Percentiles rank a stretch among this genome's conserved stretches.
Conservation (phyloP, 2,329 filamentous ascomycete species). For the Fusarium fracticaudum region DNA sequence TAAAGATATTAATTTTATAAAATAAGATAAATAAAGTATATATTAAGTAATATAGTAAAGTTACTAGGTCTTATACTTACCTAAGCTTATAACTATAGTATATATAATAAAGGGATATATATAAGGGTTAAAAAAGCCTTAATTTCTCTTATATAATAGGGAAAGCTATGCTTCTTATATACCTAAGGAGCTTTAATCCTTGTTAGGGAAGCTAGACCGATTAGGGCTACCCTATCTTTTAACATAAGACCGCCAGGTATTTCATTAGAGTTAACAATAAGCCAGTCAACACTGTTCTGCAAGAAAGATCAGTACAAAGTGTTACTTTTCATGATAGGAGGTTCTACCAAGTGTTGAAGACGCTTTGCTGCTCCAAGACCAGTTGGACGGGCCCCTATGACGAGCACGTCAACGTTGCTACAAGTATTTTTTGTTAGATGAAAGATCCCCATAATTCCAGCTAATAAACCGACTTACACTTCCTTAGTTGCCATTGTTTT, state of each 20-base stretch:
- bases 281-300: conserved; percentile 90
- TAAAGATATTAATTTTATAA: too few species aligned
- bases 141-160: too few species aligned
- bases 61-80: too few species aligned
- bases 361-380: conserved; percentile 98
- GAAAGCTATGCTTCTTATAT: too few species aligned
- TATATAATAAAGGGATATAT: too few species aligned
- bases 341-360: conserved; percentile 87
- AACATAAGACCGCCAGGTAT: conserved; percentile 95
- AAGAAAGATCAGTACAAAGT: conserved; percentile 31
- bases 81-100: too few species aligned
- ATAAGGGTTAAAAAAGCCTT: too few species aligned
- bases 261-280: conserved; percentile 92
- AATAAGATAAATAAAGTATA: too few species aligned
- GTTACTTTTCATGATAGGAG: conserved; percentile 30
- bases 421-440: background rate
- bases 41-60: too few species aligned
- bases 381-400: conserved; percentile 97
- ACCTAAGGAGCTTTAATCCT: too few species aligned
- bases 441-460: accelerated
- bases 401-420: conserved; percentile 93
- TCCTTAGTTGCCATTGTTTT: background rate
- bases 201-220: too few species aligned
- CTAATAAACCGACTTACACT: background rate
- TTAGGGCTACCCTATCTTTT: too few species aligned